Base-by-base conservation (phyloP, 257 asterid species). In the Catharanthus roseus region DNA sequence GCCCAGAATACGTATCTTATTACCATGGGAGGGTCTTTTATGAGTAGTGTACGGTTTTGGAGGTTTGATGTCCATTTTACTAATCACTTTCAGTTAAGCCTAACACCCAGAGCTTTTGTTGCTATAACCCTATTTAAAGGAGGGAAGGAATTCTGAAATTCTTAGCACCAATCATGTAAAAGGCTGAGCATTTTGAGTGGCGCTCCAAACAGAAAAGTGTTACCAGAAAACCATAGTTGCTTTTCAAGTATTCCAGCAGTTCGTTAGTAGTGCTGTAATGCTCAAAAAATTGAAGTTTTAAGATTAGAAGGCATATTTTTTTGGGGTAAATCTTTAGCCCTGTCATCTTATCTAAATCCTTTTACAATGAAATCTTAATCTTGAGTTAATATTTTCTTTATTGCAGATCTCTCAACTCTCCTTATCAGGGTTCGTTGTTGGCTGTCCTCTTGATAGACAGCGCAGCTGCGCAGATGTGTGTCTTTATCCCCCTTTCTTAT, bases 371-470 rank as follows among this genome's bases (percentile, higher is more conserved):
- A 24, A 73, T 53, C 57, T 4, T 21, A 39, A 19, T 73, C 33
- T 42, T n/a, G 7, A 51, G 34, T 7, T 16, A 9, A 15, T 58
- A n/a, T 26, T 54, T 58, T 81, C 26, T 50, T 62, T 66, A 41
- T n/a, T 85, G 77, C 89, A 91, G 96, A 82, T 86, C 50, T 85
- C 96, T 34, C 77, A 81, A 67, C 86, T 91, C 78, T 81, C 87
- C 49, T 66, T 91, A 73, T 76, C 74, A 54, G 92, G 85, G 39
- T 79, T 93, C 41, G 81, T 93, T 36, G 23, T 93, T 39, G 97
- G 96, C 73, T 83, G 77, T 80, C 96, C 96, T 54, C 83, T 85
- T 36, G 80, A 76, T 44, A 80, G 93, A 79, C 78, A 71, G 13
- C 34, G 26, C 11, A 78, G 67, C 69, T 79, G 41, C 75, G 82